Evolutionary conservation across 2,329 filamentous ascomycete species (phyloP).

Genomic region (Trichoderma sp.): DNA sequence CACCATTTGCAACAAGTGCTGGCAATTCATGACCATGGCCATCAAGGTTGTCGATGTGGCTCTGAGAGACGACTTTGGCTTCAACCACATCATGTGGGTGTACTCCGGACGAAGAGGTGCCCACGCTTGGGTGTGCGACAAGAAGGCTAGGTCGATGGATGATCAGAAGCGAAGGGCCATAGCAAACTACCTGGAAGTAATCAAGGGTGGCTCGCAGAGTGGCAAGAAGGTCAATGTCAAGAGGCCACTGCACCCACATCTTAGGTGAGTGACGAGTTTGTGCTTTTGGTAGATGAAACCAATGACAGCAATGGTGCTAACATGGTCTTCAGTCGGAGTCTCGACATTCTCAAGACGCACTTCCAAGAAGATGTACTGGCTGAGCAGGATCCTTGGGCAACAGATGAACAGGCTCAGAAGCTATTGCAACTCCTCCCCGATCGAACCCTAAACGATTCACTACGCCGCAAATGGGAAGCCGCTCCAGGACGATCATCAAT

Average conservation of each 20-base stretch:
- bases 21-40: constrained; percentile 97
- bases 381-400: constrained; percentile 82
- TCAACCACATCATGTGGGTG: constrained; percentile 96
- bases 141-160: constrained; percentile 76
- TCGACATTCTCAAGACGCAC: constrained; percentile 78
- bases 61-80: constrained; percentile 90
- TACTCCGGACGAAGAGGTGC: constrained; percentile 95
- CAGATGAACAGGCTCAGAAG: constrained; percentile 66
- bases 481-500: constrained; percentile 72
- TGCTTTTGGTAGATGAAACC: not conserved
- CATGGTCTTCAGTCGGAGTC: constrained; percentile 61
- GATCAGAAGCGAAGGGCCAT: constrained; percentile 83
- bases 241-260: constrained; percentile 84
- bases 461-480: constrained; percentile 88
- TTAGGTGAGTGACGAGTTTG: constrained; percentile 51
- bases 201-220: constrained; percentile 81
- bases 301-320: not conserved
- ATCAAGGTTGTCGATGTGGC: constrained; percentile 89
- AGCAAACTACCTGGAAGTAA: constrained; percentile 82
- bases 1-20: constrained; percentile 91
- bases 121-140: constrained; percentile 98
- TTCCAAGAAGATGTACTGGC: constrained; percentile 81
- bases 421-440: constrained; percentile 86
- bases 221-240: constrained; percentile 83
- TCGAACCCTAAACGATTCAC: constrained; percentile 67